Evolutionary conservation across 306 rosid genomes (phyloP), one percentile per base, ranked within the genome.

Genomic region (Dicorynia guianensis): DNA sequence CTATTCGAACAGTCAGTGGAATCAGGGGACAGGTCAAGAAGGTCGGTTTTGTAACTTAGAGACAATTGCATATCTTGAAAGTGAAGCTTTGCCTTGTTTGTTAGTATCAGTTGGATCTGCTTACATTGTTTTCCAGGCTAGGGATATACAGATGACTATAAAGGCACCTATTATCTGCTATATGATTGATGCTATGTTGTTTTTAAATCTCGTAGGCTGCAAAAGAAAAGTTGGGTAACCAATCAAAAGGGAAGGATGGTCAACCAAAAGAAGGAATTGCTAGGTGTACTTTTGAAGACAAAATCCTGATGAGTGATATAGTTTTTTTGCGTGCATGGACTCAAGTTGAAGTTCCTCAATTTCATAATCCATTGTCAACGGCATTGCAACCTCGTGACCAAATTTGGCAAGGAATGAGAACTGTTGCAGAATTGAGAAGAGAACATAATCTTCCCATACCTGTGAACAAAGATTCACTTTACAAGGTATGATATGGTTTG

Each of bases 21-120:
- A 89, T 95, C 65, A 88, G 97, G 74, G 99, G 99, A 50, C 97
- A 95, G 86, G 92, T 92, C 71, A 95, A 95, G 89, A 95, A 95
- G 99, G 99, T 95, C 53, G 12, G 83, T 66, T 49, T 54, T 58
- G 73, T 78, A 65, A 60, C 59, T 66, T 46, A 43, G 25, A 64
- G 63, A 48, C 8, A 52, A 38, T 50, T 60, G 4, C 43, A 33
- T 69, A 58, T 46, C 11, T 55, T 62, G 38, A 12, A 60, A 7
- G 35, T 52, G 43, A 47, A 65, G 47, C 58, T 82, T 69, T 79
- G 49, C 72, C 53, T 47, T 14, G 19, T 70, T 67, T 65, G 67
- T 40, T 63, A 48, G 44, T 59, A 49, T 56, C 38, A 25, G 62
- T 74, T 60, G 67, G 64, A 59, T 66, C 25, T 73, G 40, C 14